phyloP scores from a whole-genome alignment of 2,329 filamentous ascomycete genomes.

The Penicillium sp. region DNA sequence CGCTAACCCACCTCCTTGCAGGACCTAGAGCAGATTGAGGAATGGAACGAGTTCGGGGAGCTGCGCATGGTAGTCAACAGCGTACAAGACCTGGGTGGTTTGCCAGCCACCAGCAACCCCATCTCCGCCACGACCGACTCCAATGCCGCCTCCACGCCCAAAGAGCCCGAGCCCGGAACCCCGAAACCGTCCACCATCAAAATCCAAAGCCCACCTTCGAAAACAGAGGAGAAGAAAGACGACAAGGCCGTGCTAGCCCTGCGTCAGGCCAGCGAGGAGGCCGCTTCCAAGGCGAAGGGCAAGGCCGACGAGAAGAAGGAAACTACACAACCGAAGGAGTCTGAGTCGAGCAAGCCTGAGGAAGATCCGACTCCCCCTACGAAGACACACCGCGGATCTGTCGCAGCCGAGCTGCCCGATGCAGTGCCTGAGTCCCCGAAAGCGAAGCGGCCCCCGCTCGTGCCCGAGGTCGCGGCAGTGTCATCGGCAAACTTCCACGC shows the following conservation, averaged over 20 bases:
- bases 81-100: conserved; percentile 31
- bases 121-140: conserved; percentile 21
- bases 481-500: conserved; percentile 38
- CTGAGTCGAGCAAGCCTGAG: conserved; percentile 1
- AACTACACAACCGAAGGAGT: conserved; percentile 7
- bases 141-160: conserved; percentile 22
- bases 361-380: not conserved
- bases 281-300: conserved; percentile 34
- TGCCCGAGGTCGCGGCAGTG: conserved; percentile 33
- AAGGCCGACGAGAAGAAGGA: conserved; percentile 18
- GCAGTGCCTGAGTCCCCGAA: conserved; percentile 16
- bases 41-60: conserved; percentile 99
- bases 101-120: conserved; percentile 28
- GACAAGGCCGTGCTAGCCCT: conserved; percentile 37
- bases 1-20: conserved; percentile 35
- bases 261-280: conserved; percentile 41
- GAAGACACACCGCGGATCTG: conserved; percentile 26
- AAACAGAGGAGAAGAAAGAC: conserved; percentile 33
- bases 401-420: conserved; percentile 29
- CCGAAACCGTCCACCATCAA: conserved; percentile 37
- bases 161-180: conserved; percentile 18
- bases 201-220: conserved; percentile 38
- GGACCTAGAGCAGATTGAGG: conserved; percentile 91
- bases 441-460: conserved; percentile 28
- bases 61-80: conserved; percentile 72